Evolutionary conservation across 257 asterid genomes (phyloP).

Genomic region (Plantago elongata): DNA sequence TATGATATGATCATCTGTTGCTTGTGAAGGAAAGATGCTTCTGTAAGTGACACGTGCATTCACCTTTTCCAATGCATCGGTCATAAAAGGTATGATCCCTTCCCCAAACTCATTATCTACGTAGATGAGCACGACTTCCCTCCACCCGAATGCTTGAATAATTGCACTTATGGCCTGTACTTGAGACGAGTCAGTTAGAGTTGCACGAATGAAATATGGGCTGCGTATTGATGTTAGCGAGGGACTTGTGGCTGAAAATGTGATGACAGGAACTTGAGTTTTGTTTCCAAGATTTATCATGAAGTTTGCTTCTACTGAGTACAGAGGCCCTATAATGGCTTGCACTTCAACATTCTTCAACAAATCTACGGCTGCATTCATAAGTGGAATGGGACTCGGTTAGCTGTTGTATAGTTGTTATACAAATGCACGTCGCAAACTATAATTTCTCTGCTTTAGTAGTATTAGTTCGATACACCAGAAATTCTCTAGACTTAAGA

Average conservation of each 20-base stretch:
- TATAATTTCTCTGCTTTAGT: too few species aligned
- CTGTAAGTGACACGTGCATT: conserved; percentile 39
- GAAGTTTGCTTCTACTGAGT: conserved; percentile 46
- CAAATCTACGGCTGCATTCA: conserved; percentile 49
- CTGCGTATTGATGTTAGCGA: conserved; percentile 31
- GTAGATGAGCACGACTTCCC: conserved; percentile 41
- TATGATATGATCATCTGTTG: conserved; percentile 36
- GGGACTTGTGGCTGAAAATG: conserved; percentile 59
- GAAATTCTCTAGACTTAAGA: too few species aligned
- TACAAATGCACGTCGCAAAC: too few species aligned
- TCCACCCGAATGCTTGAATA: conserved; percentile 43
- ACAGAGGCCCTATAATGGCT: conserved; percentile 56
- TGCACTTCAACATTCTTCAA: conserved; percentile 51
- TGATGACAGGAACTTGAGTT: conserved; percentile 49
- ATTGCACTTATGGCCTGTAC: conserved; percentile 38
- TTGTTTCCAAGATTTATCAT: conserved; percentile 43
- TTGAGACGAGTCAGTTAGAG: conserved; percentile 44
- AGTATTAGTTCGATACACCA: too few species aligned
- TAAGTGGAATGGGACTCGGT: too few species aligned
- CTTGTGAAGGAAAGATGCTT: conserved; percentile 30
- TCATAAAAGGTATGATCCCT: conserved; percentile 42
- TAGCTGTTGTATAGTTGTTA: too few species aligned
- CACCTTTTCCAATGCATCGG: conserved; percentile 32
- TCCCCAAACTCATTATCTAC: conserved; percentile 46
- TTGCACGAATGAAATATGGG: conserved; percentile 42